Evolutionary conservation across 1,139 yeast genomes (phyloP).

Genomic region (Debaryomycetaceae sp.): DNA sequence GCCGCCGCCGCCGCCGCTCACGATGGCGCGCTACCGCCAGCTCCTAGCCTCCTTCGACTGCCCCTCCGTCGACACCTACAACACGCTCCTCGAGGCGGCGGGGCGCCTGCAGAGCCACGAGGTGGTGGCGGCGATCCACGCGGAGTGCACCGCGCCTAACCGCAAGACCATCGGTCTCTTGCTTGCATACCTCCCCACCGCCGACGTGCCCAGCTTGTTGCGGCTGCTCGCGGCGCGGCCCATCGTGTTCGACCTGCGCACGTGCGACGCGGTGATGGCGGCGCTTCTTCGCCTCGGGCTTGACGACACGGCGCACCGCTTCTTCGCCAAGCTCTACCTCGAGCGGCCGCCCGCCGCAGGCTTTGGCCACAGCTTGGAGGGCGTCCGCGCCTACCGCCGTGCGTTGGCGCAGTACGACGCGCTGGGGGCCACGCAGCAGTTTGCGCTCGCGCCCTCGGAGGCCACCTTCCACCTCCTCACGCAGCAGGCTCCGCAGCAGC

Average conservation of each 20-base stretch:
- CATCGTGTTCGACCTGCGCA: conserved; percentile 12
- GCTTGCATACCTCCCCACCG: conserved; percentile 2
- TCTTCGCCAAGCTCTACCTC: conserved; percentile 2
- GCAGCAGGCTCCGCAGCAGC: conserved; percentile 10
- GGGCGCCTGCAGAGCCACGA: conserved; percentile 1
- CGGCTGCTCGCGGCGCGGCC: conserved; percentile 1
- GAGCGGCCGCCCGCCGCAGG: conserved; percentile 3
- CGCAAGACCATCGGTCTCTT: conserved; percentile 8
- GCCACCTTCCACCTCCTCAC: conserved; percentile 23
- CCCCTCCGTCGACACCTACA: conserved; percentile 5
- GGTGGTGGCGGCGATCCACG: conserved; percentile 3
- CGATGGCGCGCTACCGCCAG: conserved; percentile 5
- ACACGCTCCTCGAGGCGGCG: conserved; percentile 5
- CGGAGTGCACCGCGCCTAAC: conserved; percentile 1
- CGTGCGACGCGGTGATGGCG: conserved; percentile 20
- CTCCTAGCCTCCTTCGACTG: conserved; percentile 2
- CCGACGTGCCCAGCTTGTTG: neutral
- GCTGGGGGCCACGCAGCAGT: conserved; percentile 2
- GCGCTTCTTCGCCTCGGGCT: conserved; percentile 10
- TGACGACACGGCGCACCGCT: conserved; percentile 10
- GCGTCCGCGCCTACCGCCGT: no score
- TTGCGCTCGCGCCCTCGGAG: conserved; percentile 18
- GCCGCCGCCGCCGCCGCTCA: no score
- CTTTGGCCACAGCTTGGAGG: no score
- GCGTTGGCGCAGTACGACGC: conserved; percentile 4